Percentiles rank a stretch among this genome's conserved stretches.
Evolutionary conservation across 148 eudicot species (phyloP).

Genomic region (Pharnaceum exiguum): DNA sequence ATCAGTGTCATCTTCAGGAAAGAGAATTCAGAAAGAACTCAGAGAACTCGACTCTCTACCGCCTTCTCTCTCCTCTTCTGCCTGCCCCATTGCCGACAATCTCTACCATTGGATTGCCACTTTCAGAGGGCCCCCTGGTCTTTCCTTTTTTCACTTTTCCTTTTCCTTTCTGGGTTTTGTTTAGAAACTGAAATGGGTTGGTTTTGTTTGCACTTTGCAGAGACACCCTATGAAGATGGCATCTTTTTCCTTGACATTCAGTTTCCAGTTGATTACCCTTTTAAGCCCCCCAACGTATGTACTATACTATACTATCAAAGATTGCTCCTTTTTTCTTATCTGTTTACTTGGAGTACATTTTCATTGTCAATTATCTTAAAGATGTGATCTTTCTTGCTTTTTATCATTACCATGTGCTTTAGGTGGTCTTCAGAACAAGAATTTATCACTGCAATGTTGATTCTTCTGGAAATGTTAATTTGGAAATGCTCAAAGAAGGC

Average conservation of each 20-base stretch:
- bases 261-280: slow-evolving; percentile 85
- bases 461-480: slow-evolving; percentile 60
- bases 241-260: slow-evolving; percentile 86
- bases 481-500: slow-evolving; percentile 77
- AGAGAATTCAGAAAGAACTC: slow-evolving; percentile 85
- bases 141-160: background rate
- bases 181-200: background rate
- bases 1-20: slow-evolving; percentile 78
- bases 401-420: slow-evolving; percentile 28
- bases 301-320: background rate
- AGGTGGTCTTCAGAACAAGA: slow-evolving; percentile 89
- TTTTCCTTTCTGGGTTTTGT: background rate
- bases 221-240: slow-evolving; percentile 91
- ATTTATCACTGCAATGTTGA: slow-evolving; percentile 95
- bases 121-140: slow-evolving; percentile 74
- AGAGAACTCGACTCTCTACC: slow-evolving; percentile 60
- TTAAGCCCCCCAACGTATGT: slow-evolving; percentile 79
- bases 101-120: slow-evolving; percentile 95
- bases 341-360: too few relatives aligned
- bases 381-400: background rate
- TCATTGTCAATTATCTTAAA: too few relatives aligned
- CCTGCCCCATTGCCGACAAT: slow-evolving; percentile 93
- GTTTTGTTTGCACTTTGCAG: slow-evolving; percentile 24
- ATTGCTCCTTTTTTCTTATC: background rate
- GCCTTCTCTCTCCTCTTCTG: slow-evolving; percentile 75